phyloP scores from a whole-genome alignment of 805 yeast species.

The Komagataella mondaviorum region DNA sequence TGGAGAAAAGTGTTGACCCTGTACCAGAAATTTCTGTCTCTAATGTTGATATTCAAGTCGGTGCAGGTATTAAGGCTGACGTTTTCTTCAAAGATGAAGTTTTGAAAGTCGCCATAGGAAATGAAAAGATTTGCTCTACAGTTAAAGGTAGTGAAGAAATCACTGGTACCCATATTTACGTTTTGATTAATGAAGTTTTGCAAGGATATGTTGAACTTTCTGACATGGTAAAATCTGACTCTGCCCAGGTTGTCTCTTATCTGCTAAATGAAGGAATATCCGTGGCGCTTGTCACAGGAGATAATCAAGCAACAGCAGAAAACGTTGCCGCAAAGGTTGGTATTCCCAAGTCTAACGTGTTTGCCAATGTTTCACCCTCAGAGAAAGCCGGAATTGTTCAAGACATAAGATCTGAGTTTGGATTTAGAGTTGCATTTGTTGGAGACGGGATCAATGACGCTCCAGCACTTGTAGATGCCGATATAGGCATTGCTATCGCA shows the following conservation, averaged over 20 bases:
- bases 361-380: constrained; percentile 64
- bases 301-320: constrained; percentile 46
- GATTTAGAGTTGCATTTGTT: constrained; percentile 59
- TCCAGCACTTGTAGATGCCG: constrained; percentile 83
- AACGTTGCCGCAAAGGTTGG: constrained; percentile 57
- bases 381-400: constrained; percentile 61
- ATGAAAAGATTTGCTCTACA: constrained; percentile 10
- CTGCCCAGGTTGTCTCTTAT: constrained; percentile 43
- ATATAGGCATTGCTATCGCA: constrained; percentile 83
- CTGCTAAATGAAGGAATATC: constrained; percentile 37
- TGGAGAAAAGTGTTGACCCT: neutral
- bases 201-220: constrained; percentile 54
- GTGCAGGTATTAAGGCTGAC: constrained; percentile 29
- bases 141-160: constrained; percentile 1
- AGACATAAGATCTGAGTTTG: constrained; percentile 29
- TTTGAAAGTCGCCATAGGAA: constrained; percentile 40
- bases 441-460: constrained; percentile 99
- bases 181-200: constrained; percentile 37
- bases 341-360: constrained; percentile 48
- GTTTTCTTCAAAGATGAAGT: constrained; percentile 10
- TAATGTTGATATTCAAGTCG: constrained; percentile 24
- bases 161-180: constrained; percentile 20
- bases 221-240: constrained; percentile 58
- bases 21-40: constrained; percentile 11
- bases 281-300: constrained; percentile 89